Base-by-base conservation (phyloP, 768 basidiomycete species). In the Boletus sp. region DNA sequence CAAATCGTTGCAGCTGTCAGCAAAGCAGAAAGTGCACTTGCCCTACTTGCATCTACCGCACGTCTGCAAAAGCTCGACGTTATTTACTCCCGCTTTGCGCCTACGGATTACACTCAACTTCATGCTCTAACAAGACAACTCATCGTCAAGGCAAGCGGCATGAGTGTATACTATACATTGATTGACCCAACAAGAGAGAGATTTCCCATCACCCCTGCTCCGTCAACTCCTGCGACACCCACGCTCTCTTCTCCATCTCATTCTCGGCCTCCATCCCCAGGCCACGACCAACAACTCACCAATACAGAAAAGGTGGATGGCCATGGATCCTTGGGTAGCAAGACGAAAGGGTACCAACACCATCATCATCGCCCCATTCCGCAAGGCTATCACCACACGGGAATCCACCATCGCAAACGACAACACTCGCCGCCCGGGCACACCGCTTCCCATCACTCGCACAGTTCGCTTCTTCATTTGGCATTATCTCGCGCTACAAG, bases 91-190 rank as follows among this genome's bases (percentile, higher is more conserved):
- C 78, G 86, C 2, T 86, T 86, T 64, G 73, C 80, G 0, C 87
- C 87, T 0, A 67, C 64, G 2, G 86, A 88, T 64, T 84, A 85
- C 48, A 60, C 64, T 0, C 66, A 69, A 4, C 75, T 91, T 18
- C 85, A 87, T 52, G 64, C 70, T 24, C 64, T 80, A 7, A 74
- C 76, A 15, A 74, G 84, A 42, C 72, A 80, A 4, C 74, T 89
- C 59, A 77, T 79, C 5, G 82, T 80, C 11, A 74, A 84, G 8
- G 79, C 81, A n/a, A 77, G 85, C 58, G 89, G 89, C 17, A 76
- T 90, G 77, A 73, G 70, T 18, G 67, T 80, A 39, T 90, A 87
- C 64, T 89, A 86, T 58, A 70, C 69, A 0, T 65, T 90, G n/a
- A 78, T 87, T 10, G 85, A 90, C 59, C 82, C 86, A 0, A 79